Conservation (phyloP, 768 basidiomycete species). For the Tulasnella sp. region DNA sequence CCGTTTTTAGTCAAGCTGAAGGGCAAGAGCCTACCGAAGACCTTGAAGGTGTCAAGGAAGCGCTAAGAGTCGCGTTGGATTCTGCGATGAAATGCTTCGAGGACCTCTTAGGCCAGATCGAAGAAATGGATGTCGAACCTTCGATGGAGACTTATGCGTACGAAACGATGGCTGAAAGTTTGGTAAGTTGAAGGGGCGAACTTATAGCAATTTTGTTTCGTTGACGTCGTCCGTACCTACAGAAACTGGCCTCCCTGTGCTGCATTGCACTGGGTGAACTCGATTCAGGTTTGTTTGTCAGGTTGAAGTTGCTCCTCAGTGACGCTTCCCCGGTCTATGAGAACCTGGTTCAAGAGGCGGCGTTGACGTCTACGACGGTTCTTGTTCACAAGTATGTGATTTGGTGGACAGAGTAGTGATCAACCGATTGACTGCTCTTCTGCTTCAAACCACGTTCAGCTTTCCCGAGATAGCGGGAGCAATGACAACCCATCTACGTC, state of each 20-base stretch:
- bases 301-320: conserved; percentile 63
- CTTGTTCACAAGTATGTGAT: conserved; percentile 67
- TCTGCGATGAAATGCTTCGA: conserved; percentile 65
- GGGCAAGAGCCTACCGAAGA: conserved; percentile 30
- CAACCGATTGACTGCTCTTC: background rate
- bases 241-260: conserved; percentile 83
- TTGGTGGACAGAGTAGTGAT: background rate
- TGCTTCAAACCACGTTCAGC: conserved; percentile 32
- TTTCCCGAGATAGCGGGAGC: conserved; percentile 66
- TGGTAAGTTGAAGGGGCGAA: conserved; percentile 39
- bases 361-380: conserved; percentile 71
- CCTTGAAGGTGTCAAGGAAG: conserved; percentile 27
- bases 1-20: background rate
- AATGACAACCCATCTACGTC: conserved; percentile 68
- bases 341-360: conserved; percentile 77
- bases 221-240: background rate
- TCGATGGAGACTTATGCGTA: conserved; percentile 77
- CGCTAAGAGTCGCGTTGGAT: conserved; percentile 39
- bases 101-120: conserved; percentile 64
- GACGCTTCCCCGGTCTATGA: conserved; percentile 71
- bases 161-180: conserved; percentile 84
- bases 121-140: conserved; percentile 71
- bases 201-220: no score
- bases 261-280: conserved; percentile 57
- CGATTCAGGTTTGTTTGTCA: conserved; percentile 54